A percentile compares a stretch with the other conserved stretches of the same genome.
These are phyloP conservation scores for Tephrocybe sp. DNA, from an alignment of 768 basidiomycete genomes.

Conservation along the genomic window DNA sequence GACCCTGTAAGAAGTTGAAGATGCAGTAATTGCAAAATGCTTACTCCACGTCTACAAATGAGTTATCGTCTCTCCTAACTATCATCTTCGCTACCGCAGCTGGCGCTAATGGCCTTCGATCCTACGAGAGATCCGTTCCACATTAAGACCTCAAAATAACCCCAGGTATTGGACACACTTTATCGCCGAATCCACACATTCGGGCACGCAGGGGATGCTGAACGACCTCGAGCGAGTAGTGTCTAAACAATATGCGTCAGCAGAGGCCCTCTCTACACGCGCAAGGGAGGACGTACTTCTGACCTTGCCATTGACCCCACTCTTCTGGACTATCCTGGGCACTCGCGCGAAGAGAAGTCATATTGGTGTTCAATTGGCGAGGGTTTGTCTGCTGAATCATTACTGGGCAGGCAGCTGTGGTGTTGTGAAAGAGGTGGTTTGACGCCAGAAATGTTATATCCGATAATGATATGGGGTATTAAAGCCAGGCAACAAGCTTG, in stretches of 20 bases:
- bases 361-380: constrained; percentile 35
- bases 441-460: constrained; percentile 13
- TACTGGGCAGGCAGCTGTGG: not conserved
- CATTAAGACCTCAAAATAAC: constrained; percentile 13
- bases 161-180: constrained; percentile 47
- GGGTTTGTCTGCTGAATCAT: constrained; percentile 73
- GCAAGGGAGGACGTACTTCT: constrained; percentile 45
- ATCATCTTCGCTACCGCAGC: constrained; percentile 88
- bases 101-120: constrained; percentile 89
- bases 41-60: constrained; percentile 73
- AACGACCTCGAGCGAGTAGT: constrained; percentile 82
- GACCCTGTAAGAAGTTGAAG: constrained; percentile 1
- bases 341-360: constrained; percentile 29
- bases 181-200: constrained; percentile 97
- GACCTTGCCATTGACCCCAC: constrained; percentile 73
- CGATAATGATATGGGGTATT: constrained; percentile 11
- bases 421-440: constrained; percentile 9
- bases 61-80: constrained; percentile 66
- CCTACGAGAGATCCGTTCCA: constrained; percentile 47
- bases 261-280: constrained; percentile 12
- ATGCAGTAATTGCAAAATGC: constrained; percentile 34
- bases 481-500: too few relatives aligned
- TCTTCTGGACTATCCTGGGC: constrained; percentile 46
- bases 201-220: constrained; percentile 90
- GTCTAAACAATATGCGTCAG: constrained; percentile 38